Evolutionary conservation across 495 filamentous ascomycete species (phyloP).

Genomic region (Oleoguttula mirabilis): DNA sequence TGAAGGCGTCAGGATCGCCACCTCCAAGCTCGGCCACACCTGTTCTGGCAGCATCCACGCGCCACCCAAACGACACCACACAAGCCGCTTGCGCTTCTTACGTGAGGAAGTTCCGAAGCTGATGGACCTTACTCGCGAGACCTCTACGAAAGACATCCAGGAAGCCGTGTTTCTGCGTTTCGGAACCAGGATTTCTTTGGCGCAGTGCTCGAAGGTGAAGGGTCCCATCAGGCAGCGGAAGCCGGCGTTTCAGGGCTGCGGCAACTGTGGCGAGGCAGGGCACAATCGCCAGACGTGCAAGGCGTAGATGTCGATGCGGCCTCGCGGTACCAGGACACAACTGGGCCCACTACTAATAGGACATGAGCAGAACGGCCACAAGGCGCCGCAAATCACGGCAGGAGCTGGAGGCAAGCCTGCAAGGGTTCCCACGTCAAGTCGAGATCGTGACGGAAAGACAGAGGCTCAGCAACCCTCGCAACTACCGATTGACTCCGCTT

Average conservation of each 20-base stretch:
- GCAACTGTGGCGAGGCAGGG: neutral
- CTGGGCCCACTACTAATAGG: too few relatives aligned
- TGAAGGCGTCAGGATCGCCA: neutral
- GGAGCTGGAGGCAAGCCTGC: too few relatives aligned
- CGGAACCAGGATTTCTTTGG: constrained; percentile 1
- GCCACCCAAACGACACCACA: constrained; percentile 1
- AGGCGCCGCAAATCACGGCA: too few relatives aligned
- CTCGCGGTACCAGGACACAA: too few relatives aligned
- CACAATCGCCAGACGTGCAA: constrained; percentile 4
- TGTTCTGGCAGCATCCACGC: neutral
- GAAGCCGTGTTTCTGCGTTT: constrained; percentile 2
- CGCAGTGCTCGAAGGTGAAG: constrained; percentile 1
- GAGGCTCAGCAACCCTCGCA: too few relatives aligned
- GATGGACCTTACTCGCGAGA: constrained; percentile 1
- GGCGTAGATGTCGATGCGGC: too few relatives aligned
- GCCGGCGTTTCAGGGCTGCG: neutral
- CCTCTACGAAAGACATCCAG: constrained; percentile 1
- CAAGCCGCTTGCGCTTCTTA: neutral
- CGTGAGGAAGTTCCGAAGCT: constrained; percentile 4
- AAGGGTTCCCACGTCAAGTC: too few relatives aligned
- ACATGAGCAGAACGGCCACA: too few relatives aligned
- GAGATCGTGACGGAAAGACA: too few relatives aligned
- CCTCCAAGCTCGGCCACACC: constrained; percentile 1
- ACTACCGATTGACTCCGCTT: too few relatives aligned
- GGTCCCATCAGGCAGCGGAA: neutral